Evolutionary conservation across 83 land plant genomes (phyloP), one percentile per base, ranked within the genome.

Genomic region (Diphasiastrum complanatum): DNA sequence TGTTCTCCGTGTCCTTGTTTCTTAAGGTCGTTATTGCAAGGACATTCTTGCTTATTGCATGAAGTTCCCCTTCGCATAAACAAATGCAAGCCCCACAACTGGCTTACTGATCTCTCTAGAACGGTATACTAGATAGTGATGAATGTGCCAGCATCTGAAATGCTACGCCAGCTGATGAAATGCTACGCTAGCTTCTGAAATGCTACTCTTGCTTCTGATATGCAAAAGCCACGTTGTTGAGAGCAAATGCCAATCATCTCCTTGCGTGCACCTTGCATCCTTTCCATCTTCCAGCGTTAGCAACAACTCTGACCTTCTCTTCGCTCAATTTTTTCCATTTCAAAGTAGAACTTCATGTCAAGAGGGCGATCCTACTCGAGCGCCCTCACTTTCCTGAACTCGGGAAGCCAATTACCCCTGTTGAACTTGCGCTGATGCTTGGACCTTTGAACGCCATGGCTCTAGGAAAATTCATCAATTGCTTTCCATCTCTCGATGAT

Each of bases 171-270:
- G n/a, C n/a, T n/a, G n/a, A n/a, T n/a, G n/a, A n/a, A n/a, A n/a
- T n/a, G n/a, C n/a, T n/a, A n/a, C n/a, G n/a, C n/a, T n/a, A n/a
- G n/a, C n/a, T n/a, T n/a, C n/a, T n/a, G 27, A 53, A 27, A 26
- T 24, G 33, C n/a, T 53, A 26, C 5, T 26, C 58, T 16, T 24
- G 23, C 58, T 53, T 53, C 33, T 24, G 5, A 53, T 24, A 53
- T 3, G 58, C 58, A 53, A 32, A 19, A 5, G 58, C 58, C 58
- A 53, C 33, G 29, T 53, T 53, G 58, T 53, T 53, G 14, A 53
- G 5, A 30, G 58, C 58, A 4, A 32, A 19, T 14, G 58, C 58
- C 23, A 53, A 53, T 27, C 33, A 26, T 5, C 31, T 53, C 58
- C 29, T 16, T 19, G 26, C 29, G 58, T n/a, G n/a, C n/a, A n/a